Evolutionary conservation across 108 stramenopile genomes (phyloP).

Genomic region (Licmophora abbreviata): DNA sequence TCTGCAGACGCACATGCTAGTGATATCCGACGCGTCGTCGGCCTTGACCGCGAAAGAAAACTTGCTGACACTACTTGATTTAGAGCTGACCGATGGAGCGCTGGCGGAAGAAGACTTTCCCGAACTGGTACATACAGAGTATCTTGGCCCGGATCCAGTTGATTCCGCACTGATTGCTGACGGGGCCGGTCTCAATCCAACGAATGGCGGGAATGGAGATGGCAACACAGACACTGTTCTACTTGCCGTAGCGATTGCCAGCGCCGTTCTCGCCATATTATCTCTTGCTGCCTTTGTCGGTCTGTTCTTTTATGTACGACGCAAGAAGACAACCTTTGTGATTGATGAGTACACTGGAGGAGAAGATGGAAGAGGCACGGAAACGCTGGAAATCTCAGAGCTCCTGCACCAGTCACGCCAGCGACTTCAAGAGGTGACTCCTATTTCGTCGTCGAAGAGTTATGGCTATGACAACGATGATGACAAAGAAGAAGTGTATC

Average conservation of each 20-base stretch:
- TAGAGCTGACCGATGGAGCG: neutral
- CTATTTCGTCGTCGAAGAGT: too few species aligned
- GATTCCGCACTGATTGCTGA: neutral
- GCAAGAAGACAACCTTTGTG: too few species aligned
- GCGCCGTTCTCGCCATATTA: neutral
- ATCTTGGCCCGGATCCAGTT: conserved; percentile 5
- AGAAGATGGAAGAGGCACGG: too few species aligned
- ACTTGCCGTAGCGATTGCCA: neutral
- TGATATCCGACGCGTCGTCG: conserved; percentile 1
- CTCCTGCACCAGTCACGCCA: too few species aligned
- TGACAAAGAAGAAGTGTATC: too few species aligned
- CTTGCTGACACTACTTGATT: neutral
- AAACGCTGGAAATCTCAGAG: too few species aligned
- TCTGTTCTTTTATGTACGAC: too few species aligned
- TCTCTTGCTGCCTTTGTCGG: neutral
- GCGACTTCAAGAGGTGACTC: too few species aligned
- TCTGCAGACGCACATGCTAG: conserved; percentile 2
- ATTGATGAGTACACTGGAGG: too few species aligned
- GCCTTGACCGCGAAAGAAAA: neutral
- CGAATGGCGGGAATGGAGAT: neutral
- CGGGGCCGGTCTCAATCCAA: too few species aligned
- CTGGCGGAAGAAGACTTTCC: neutral
- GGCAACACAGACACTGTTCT: neutral
- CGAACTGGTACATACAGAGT: neutral
- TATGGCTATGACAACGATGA: too few species aligned